Percentiles rank a stretch among this genome's conserved stretches.
phyloP scores from a whole-genome alignment of 1,284 basidiomycete species.

The Ustilago hordei region DNA sequence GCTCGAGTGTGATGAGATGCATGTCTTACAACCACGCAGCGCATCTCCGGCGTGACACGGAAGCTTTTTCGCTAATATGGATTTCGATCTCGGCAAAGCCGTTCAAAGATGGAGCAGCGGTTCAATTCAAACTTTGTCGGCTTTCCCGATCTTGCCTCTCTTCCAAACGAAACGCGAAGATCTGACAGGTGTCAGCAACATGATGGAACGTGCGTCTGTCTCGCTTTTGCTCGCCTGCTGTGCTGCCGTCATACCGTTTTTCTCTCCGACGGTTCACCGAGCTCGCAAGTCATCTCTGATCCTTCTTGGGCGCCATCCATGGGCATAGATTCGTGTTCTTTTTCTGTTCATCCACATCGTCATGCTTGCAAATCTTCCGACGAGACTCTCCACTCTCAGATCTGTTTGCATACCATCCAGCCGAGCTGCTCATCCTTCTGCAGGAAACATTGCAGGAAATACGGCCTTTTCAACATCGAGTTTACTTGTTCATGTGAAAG shows the following conservation, averaged over 20 bases:
- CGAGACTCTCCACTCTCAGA: background rate
- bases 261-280: conserved; percentile 1
- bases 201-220: background rate
- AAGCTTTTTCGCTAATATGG: background rate
- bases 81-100: background rate
- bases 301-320: background rate
- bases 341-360: background rate
- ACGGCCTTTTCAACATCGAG: background rate
- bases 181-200: conserved; percentile 15
- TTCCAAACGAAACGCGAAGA: background rate
- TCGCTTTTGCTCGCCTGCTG: background rate
- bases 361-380: conserved; percentile 1
- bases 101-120: background rate
- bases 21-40: background rate
- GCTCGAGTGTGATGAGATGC: background rate
- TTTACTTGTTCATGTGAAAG: too few species aligned
- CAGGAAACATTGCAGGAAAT: background rate
- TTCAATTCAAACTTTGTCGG: background rate
- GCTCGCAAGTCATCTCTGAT: background rate
- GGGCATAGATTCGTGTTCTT: conserved; percentile 1
- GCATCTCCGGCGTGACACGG: background rate
- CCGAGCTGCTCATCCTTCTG: background rate
- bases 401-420: background rate
- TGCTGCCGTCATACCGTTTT: conserved; percentile 1
- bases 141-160: background rate